Evolutionary conservation across 805 yeast species (phyloP).

Genomic region (Ogataea sp.): DNA sequence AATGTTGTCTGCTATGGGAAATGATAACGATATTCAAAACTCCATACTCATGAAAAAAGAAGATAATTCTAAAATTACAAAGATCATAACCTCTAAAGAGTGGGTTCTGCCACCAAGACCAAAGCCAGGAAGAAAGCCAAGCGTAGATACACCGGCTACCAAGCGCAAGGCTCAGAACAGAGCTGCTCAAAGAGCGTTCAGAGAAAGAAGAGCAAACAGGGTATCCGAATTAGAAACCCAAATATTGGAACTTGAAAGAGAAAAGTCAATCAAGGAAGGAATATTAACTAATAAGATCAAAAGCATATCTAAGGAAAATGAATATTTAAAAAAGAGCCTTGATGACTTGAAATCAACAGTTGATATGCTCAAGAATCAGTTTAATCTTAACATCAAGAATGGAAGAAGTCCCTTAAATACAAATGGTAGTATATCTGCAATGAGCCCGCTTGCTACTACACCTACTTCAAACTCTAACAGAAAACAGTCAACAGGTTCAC

Average conservation of each 20-base stretch:
- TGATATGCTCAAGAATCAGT: conserved; percentile 11
- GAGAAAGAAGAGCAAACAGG: conserved; percentile 79
- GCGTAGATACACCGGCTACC: conserved; percentile 68
- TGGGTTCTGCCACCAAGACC: conserved; percentile 60
- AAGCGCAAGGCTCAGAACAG: conserved; percentile 87
- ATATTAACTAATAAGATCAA: conserved; percentile 43
- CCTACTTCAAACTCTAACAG: conserved; percentile 4
- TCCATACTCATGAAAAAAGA: neutral
- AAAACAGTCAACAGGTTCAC: conserved; percentile 1
- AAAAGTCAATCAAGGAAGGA: conserved; percentile 52
- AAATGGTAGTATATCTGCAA: conserved; percentile 7
- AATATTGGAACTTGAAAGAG: conserved; percentile 59
- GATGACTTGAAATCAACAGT: conserved; percentile 29
- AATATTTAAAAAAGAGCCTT: conserved; percentile 29
- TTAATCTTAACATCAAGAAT: neutral
- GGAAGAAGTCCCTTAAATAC: conserved; percentile 1
- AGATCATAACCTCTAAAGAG: conserved; percentile 49
- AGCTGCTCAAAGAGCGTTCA: conserved; percentile 89
- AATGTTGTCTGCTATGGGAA: neutral
- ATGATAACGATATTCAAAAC: neutral
- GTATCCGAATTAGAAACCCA: conserved; percentile 71
- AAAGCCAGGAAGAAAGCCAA: conserved; percentile 43
- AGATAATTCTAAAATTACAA: conserved; percentile 25
- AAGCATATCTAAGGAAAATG: conserved; percentile 38
- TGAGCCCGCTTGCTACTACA: conserved; percentile 10